Evolutionary conservation across 495 filamentous ascomycete genomes (phyloP), one percentile per base, ranked within the genome.

Genomic region (Pyrenula aspistea): DNA sequence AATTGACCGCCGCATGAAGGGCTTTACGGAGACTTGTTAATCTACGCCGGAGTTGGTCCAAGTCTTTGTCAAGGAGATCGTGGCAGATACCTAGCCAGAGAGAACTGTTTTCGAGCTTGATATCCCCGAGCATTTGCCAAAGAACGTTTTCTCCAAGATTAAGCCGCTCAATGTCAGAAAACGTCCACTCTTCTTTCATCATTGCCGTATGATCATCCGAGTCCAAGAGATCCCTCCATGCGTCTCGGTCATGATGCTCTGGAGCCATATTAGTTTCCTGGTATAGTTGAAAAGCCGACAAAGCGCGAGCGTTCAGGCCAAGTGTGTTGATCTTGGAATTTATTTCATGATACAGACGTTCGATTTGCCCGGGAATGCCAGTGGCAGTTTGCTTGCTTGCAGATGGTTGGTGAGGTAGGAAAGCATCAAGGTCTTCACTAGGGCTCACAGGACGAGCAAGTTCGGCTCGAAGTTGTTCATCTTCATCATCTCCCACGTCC

Each of bases 321-420:
- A 96, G 68, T 1, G 87, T 91, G 63, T 96, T 91, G 24, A 97
- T 80, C 93, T 97, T 99, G 12, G 86, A 87, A 67, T 97, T 97
- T 62, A 96, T 89, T 60, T 96, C 94, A 12, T 89, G 79, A 69
- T 91, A 97, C 0, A 96, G 73, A 22, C 83, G 77, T 66, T 97
- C 94, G 56, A 94, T 86, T 68, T 89, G 83, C 36, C 85, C 82
- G 20, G 87, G 79, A 59, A 90, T 76, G 22, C 81, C 84, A 36
- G 80, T 77, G 31, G 31, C 31, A 42, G 4, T 4, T 4, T 42
- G 4, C 56, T 76, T 76, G 57, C 81, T 79, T 24, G 64, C 65
- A 0, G 75, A 73, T n/a, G 73, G 66, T 48, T 88, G 81, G 61
- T 78, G 83, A 20, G 79, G 82, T 19, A 93, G 69, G 65, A 94